These are phyloP conservation scores for Epichloe glyceriae DNA, from an alignment of 2,329 filamentous ascomycete species.

Conservation along the genomic window DNA sequence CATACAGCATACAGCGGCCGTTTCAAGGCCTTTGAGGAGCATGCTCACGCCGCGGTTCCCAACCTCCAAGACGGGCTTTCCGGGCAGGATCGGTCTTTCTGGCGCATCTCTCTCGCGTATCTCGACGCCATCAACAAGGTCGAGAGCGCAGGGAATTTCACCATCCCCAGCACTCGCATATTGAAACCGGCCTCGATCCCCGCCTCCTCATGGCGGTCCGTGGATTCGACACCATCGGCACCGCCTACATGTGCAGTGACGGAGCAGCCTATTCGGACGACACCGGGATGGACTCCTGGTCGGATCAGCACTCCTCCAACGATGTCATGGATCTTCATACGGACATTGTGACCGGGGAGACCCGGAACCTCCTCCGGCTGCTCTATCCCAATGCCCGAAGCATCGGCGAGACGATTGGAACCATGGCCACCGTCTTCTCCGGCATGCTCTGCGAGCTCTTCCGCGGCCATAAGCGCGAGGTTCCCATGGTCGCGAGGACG, in stretches of 20 bases:
- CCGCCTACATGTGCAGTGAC: constrained; percentile 7
- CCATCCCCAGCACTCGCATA: constrained; percentile 1
- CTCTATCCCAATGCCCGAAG: constrained; percentile 4
- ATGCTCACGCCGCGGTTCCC: constrained; percentile 1
- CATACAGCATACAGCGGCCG: constrained; percentile 4
- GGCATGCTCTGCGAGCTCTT: constrained; percentile 6
- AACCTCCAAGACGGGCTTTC: constrained; percentile 3
- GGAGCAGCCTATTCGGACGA: constrained; percentile 6
- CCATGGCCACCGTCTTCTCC: constrained; percentile 5
- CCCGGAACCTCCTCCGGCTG: constrained; percentile 5
- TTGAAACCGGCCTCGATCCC: constrained; percentile 4
- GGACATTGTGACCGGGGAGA: constrained; percentile 6
- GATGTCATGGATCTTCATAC: constrained; percentile 9
- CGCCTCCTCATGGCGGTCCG: constrained; percentile 3
- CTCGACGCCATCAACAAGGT: constrained; percentile 3
- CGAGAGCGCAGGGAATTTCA: constrained; percentile 2
- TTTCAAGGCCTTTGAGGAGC: constrained; percentile 1
- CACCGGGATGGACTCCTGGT: constrained; percentile 6
- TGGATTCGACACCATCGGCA: constrained; percentile 5
- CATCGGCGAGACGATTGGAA: background rate
- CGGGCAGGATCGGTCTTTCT: constrained; percentile 5
- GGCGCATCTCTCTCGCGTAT: constrained; percentile 4
- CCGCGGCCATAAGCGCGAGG: constrained; percentile 5
- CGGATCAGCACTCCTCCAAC: constrained; percentile 4
- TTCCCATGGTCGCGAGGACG: constrained; percentile 5